Percentiles rank a stretch among this genome's conserved stretches.
These are phyloP conservation scores for Henckelia pumila DNA, from an alignment of 257 asterid genomes.

Conservation along the genomic window DNA sequence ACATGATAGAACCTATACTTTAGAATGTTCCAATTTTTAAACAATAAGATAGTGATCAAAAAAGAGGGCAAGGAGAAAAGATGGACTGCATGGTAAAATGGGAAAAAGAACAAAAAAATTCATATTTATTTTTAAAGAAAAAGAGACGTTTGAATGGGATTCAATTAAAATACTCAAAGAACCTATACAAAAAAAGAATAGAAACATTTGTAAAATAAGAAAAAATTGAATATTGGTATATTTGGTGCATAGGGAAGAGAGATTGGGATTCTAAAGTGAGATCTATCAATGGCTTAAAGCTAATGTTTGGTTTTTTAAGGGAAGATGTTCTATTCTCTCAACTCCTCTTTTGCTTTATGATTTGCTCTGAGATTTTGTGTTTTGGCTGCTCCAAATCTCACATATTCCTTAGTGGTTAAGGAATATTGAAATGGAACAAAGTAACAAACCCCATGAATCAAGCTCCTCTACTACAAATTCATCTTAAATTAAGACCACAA, in stretches of 20 bases:
- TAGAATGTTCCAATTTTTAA: background rate
- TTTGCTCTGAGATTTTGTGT: background rate
- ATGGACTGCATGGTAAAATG: background rate
- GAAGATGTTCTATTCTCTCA: constrained; percentile 1
- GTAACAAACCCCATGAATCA: background rate
- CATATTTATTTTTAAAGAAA: background rate
- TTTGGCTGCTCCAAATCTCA: background rate
- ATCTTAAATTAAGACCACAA: background rate
- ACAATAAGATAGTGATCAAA: background rate
- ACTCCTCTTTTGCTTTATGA: background rate
- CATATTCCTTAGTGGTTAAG: background rate
- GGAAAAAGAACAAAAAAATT: background rate
- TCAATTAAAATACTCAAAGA: background rate
- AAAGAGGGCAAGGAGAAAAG: too few relatives aligned
- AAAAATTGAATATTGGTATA: background rate
- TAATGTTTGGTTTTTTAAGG: background rate
- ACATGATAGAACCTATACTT: too few relatives aligned
- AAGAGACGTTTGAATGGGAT: background rate
- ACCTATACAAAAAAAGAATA: background rate
- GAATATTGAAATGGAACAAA: background rate
- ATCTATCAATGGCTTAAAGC: background rate
- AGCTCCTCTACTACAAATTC: background rate
- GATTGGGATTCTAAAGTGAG: background rate
- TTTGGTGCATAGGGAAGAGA: background rate
- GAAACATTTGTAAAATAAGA: background rate